These are phyloP conservation scores for Evansstolkia leycettana DNA, from an alignment of 495 filamentous ascomycete species.

Conservation along the genomic window DNA sequence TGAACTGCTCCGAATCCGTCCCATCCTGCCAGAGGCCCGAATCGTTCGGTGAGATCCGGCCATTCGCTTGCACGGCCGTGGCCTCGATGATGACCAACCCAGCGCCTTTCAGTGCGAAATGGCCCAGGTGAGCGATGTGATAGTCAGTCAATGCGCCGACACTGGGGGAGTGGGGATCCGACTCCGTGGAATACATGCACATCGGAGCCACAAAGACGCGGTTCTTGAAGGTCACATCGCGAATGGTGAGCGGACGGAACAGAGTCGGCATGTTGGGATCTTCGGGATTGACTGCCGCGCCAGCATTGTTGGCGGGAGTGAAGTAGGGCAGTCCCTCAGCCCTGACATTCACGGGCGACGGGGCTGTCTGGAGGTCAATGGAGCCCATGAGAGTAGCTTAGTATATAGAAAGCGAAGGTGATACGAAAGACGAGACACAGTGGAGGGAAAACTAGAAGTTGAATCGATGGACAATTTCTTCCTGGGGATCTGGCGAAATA, in stretches of 20 bases:
- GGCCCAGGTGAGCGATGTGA: conserved; percentile 54
- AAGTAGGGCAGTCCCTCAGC: conserved; percentile 35
- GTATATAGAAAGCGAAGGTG: conserved; percentile 1
- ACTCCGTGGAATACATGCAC: conserved; percentile 56
- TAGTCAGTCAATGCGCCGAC: conserved; percentile 59
- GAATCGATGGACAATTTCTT: no score
- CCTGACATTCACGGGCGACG: conserved; percentile 7
- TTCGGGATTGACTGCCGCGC: conserved; percentile 32
- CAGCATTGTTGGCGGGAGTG: conserved; percentile 45
- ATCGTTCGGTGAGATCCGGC: conserved; percentile 60
- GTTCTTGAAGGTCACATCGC: conserved; percentile 45
- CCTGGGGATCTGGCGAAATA: no score
- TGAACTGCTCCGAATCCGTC: conserved; percentile 42
- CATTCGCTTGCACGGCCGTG: conserved; percentile 51
- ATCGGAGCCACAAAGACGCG: conserved; percentile 45
- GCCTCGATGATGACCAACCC: conserved; percentile 60
- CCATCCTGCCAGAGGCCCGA: conserved; percentile 56
- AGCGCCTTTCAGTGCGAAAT: conserved; percentile 50
- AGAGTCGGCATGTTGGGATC: conserved; percentile 42
- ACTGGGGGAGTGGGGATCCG: conserved; percentile 17
- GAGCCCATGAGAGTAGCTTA: conserved; percentile 10
- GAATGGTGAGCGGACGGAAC: conserved; percentile 54
- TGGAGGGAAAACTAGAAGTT: not conserved
- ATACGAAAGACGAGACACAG: no score
- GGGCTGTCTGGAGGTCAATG: conserved; percentile 1